Conservation (phyloP, 1,284 basidiomycete species). For the Leccinum ambiguum region DNA sequence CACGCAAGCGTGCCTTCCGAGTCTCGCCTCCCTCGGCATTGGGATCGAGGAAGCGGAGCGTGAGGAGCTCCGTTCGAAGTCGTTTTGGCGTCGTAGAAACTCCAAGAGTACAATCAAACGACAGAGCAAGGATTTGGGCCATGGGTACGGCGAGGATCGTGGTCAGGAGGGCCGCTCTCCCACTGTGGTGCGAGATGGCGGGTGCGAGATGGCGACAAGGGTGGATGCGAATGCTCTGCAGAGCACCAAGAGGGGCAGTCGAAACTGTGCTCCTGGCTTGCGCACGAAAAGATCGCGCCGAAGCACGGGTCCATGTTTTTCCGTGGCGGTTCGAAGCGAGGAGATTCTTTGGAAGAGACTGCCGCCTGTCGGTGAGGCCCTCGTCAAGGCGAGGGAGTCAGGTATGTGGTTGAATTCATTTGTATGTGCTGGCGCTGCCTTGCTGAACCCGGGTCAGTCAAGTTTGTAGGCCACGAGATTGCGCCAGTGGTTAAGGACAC, state of each 20-base stretch:
- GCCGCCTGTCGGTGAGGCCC: constrained; percentile 26
- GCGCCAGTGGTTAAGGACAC: constrained; percentile 26
- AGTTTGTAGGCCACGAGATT: constrained; percentile 23
- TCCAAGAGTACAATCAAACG: constrained; percentile 16
- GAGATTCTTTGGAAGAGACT: constrained; percentile 10
- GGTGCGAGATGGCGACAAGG: background rate
- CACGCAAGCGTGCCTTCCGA: constrained; percentile 21
- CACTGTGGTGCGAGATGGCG: background rate
- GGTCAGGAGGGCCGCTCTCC: background rate
- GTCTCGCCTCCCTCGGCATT: constrained; percentile 20
- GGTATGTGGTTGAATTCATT: constrained; percentile 15
- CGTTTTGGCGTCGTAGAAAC: constrained; percentile 20
- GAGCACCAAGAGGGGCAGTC: background rate
- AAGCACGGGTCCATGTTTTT: constrained; percentile 22
- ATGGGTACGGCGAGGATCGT: background rate
- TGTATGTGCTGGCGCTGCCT: background rate
- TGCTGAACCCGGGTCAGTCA: constrained; percentile 14
- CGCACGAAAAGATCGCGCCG: constrained; percentile 7
- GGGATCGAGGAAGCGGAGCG: constrained; percentile 29
- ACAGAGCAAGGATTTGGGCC: constrained; percentile 10
- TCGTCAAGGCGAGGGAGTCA: constrained; percentile 23
- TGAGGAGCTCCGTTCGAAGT: constrained; percentile 20
- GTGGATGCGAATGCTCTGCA: background rate
- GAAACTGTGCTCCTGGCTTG: background rate
- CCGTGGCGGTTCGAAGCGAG: constrained; percentile 15